phyloP scores from a whole-genome alignment of 1,284 basidiomycete species.

The Uromyces viciae-fabae region DNA sequence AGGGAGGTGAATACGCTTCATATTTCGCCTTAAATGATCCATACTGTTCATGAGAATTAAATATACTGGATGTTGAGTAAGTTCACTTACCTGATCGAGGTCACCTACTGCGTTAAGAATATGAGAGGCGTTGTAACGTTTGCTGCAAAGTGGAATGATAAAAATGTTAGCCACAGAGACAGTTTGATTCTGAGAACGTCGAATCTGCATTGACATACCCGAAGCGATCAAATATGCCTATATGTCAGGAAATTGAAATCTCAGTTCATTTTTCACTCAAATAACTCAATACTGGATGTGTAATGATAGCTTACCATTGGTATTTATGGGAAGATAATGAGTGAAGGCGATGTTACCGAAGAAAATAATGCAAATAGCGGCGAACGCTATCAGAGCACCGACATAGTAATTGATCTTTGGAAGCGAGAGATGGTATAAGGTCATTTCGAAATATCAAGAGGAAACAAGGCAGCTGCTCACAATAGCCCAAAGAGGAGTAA shows the following conservation, averaged over 20 bases:
- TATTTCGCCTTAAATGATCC: slow-evolving; percentile 40
- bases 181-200: neutral
- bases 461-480: slow-evolving; percentile 49
- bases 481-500: slow-evolving; percentile 52
- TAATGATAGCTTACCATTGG: slow-evolving; percentile 33
- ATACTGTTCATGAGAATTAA: neutral
- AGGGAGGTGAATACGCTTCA: slow-evolving; percentile 50
- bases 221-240: slow-evolving; percentile 32
- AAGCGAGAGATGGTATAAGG: neutral
- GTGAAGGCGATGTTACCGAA: slow-evolving; percentile 29
- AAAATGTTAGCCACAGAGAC: too few species aligned
- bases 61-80: too few species aligned
- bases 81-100: slow-evolving; percentile 28
- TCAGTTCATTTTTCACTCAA: neutral
- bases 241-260: neutral
- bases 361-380: slow-evolving; percentile 12
- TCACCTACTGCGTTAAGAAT: slow-evolving; percentile 13
- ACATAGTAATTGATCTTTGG: slow-evolving; percentile 24
- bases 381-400: slow-evolving; percentile 8
- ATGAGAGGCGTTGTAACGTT: slow-evolving; percentile 30
- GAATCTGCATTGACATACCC: slow-evolving; percentile 14
- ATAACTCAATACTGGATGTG: neutral
- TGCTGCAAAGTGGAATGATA: slow-evolving; percentile 4
- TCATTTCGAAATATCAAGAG: neutral
- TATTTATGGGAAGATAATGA: slow-evolving; percentile 48